Evolutionary conservation across 805 yeast species (phyloP).

Genomic region (Alloascoidea hylecoeti): DNA sequence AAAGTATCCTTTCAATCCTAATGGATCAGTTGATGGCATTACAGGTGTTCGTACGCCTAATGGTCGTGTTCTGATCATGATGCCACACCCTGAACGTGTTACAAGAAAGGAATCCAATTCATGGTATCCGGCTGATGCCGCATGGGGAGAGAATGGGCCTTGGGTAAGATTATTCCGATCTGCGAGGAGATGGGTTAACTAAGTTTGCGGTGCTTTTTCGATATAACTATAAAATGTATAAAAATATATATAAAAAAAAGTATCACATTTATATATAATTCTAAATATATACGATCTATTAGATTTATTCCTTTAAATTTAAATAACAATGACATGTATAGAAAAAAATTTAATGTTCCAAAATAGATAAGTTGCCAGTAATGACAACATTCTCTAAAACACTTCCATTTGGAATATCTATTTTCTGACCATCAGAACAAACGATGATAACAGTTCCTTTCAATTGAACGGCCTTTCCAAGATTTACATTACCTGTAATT

Average conservation of each 20-base stretch:
- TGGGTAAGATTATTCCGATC: slow-evolving; percentile 90
- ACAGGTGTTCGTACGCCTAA: slow-evolving; percentile 84
- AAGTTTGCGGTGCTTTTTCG: no score
- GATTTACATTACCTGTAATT: slow-evolving; percentile 87
- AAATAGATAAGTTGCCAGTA: slow-evolving; percentile 89
- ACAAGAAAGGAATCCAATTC: slow-evolving; percentile 80
- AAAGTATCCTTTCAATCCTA: slow-evolving; percentile 87
- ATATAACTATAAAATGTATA: no score
- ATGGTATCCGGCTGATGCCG: slow-evolving; percentile 62
- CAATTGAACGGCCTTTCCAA: slow-evolving; percentile 82
- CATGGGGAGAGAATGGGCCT: slow-evolving; percentile 81
- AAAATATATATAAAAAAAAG: no score
- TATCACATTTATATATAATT: no score
- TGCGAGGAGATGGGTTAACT: slow-evolving; percentile 86
- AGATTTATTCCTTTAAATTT: no score
- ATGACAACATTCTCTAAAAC: slow-evolving; percentile 92
- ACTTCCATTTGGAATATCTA: slow-evolving; percentile 95
- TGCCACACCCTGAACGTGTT: slow-evolving; percentile 99
- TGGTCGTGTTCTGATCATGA: slow-evolving; percentile 94
- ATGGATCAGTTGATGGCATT: slow-evolving; percentile 88
- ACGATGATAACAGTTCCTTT: slow-evolving; percentile 97
- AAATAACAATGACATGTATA: no score
- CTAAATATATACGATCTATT: no score
- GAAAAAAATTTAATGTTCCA: slow-evolving; percentile 80
- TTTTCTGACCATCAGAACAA: slow-evolving; percentile 91